Evolutionary conservation across 805 yeast genomes (phyloP), one percentile per base, ranked within the genome.

Genomic region (Soucietia sequanensis): DNA sequence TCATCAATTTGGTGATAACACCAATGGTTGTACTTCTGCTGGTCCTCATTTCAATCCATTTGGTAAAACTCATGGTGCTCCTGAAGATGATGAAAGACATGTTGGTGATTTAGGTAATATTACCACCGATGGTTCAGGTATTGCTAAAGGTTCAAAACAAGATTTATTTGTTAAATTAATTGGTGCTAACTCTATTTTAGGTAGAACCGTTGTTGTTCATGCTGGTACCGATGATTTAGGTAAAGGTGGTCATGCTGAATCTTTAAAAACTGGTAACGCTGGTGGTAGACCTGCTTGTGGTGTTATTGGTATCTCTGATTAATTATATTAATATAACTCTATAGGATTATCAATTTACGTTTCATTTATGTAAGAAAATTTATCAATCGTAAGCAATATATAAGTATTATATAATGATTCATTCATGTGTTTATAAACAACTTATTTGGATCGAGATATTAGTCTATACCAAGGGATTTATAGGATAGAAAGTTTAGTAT

Each of bases 211-310:
- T 41, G 96, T 90, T 50, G 82, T 90, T 44, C 98, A 90, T 68
- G 88, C 76, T 43, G 98, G 96, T 58, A 72, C 78, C 48, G 97
- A 90, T 62, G 97, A 90, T 63, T 81, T 86, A 58, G 97, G 97
- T 64, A 83, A 85, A 75, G 96, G 96, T 67, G 95, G 89, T 44
- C 80, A 81, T 60, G 81, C 85, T 41, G 96, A 87, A 67, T 85
- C 95, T 46, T 77, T 84, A 70, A 88, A 84, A 74, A 89, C 96
- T 50, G 97, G 97, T 74, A 88, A 90, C 60, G 97, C 98, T 42
- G 98, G 98, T 65, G 90, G 84, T 50, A 89, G 98, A 81, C 86
- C 93, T 52, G 98, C 98, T 46, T 90, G 98, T 74, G 98, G 98
- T 74, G 96, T 90, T 58, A 89, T 90, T 72, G 97, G 97, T 47